Percentiles rank a stretch among this genome's conserved stretches.
Conservation (phyloP, 1,139 yeast species). For the Geotrichum klebahnii region DNA sequence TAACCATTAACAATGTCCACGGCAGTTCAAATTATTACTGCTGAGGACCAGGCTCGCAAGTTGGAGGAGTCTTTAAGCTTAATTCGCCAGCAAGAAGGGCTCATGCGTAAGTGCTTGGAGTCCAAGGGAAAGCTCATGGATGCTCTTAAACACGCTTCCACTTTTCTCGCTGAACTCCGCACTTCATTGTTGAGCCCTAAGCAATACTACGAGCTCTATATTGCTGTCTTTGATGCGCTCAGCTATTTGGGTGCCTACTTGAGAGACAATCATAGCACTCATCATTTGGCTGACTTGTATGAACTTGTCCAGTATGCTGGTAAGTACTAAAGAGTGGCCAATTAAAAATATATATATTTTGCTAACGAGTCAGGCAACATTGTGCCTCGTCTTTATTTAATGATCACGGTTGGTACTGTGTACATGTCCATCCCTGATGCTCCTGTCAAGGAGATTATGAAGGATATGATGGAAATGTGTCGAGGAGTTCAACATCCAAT, state of each 20-base stretch:
- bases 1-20: conserved; percentile 17
- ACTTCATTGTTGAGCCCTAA: conserved; percentile 77
- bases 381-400: conserved; percentile 82
- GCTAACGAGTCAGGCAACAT: conserved; percentile 49
- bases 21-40: conserved; percentile 20
- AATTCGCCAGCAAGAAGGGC: conserved; percentile 66
- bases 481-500: conserved; percentile 97
- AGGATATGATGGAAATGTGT: conserved; percentile 97
- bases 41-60: conserved; percentile 22
- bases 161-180: conserved; percentile 75
- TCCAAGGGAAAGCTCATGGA: conserved; percentile 70
- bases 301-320: conserved; percentile 92
- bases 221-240: conserved; percentile 78
- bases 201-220: conserved; percentile 89
- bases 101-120: conserved; percentile 75
- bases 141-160: conserved; percentile 83
- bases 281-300: conserved; percentile 83
- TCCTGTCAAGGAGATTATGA: conserved; percentile 81
- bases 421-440: conserved; percentile 75
- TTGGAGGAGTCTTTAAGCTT: conserved; percentile 53
- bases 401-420: conserved; percentile 93
- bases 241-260: conserved; percentile 63
- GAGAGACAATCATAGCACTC: conserved; percentile 61
- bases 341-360: background rate
- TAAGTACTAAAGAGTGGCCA: conserved; percentile 33